A percentile compares a stretch with the other conserved stretches of the same genome.
These are phyloP conservation scores for Aspergillus brasiliensis DNA, from an alignment of 2,329 filamentous ascomycete genomes.

Conservation along the genomic window DNA sequence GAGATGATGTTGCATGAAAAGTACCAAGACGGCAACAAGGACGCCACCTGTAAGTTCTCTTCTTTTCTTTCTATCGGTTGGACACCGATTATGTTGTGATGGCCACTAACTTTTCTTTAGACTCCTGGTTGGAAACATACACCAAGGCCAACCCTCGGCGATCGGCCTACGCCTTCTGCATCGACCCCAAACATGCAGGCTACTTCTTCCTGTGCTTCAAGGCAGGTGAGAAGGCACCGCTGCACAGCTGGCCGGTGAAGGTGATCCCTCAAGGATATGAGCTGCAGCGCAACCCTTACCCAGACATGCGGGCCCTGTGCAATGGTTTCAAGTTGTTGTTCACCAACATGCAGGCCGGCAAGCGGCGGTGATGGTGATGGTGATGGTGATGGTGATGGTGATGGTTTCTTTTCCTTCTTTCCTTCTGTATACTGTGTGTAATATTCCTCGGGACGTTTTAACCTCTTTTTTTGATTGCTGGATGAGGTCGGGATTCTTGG, in stretches of 20 bases:
- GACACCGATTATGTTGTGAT: neutral
- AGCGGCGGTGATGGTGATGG: slow-evolving; percentile 24
- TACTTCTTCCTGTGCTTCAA: slow-evolving; percentile 98
- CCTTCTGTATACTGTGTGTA: slow-evolving; percentile 21
- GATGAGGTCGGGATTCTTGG: neutral
- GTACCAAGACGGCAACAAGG: slow-evolving; percentile 78
- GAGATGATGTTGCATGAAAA: slow-evolving; percentile 95
- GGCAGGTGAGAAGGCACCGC: slow-evolving; percentile 71
- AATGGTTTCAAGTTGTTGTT: slow-evolving; percentile 95
- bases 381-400: slow-evolving; percentile 5
- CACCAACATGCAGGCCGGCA: slow-evolving; percentile 58
- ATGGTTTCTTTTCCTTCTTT: slow-evolving; percentile 10
- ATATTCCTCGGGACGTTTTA: slow-evolving; percentile 11
- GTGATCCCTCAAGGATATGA: slow-evolving; percentile 93
- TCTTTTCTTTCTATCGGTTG: slow-evolving; percentile 1
- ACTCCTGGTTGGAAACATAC: slow-evolving; percentile 94
- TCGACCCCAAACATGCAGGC: slow-evolving; percentile 86
- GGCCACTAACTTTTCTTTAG: slow-evolving; percentile 49
- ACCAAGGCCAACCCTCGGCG: slow-evolving; percentile 93
- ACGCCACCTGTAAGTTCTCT: slow-evolving; percentile 74
- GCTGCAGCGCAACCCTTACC: slow-evolving; percentile 83
- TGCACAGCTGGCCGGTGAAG: slow-evolving; percentile 82
- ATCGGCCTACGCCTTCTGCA: slow-evolving; percentile 93
- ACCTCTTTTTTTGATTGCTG: neutral
- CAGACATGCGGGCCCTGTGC: slow-evolving; percentile 91